phyloP scores from a whole-genome alignment of 257 asterid species.

The Nyctanthes arbortristis region DNA sequence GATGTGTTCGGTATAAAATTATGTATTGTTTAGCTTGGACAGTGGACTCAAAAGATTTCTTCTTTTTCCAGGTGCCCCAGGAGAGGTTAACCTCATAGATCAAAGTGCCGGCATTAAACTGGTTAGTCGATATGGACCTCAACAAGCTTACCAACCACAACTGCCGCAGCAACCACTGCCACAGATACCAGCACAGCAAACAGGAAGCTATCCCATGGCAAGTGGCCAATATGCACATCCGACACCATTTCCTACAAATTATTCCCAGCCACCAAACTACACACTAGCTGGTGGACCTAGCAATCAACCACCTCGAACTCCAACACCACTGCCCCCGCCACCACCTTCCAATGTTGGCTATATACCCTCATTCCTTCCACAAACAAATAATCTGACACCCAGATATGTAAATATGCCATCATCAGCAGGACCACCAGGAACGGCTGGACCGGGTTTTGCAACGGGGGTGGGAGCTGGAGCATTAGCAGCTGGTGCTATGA shows the following conservation, averaged over 20 bases:
- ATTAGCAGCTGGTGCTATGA: conserved; percentile 79
- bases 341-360: conserved; percentile 65
- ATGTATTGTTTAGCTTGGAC: no score
- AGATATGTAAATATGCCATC: conserved; percentile 56
- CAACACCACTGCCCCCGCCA: conserved; percentile 49
- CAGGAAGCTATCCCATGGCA: conserved; percentile 32
- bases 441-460: conserved; percentile 54
- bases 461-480: conserved; percentile 78
- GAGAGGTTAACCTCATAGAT: conserved; percentile 42
- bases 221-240: conserved; percentile 31
- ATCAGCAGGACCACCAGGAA: conserved; percentile 47
- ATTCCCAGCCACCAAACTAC: conserved; percentile 33
- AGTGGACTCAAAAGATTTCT: no score
- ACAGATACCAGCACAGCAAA: conserved; percentile 19
- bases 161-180: conserved; percentile 18
- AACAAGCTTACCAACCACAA: conserved; percentile 31
- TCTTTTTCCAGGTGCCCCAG: conserved; percentile 47
- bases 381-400: conserved; percentile 34
- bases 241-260: conserved; percentile 39
- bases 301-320: conserved; percentile 33
- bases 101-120: conserved; percentile 35
- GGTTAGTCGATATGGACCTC: conserved; percentile 32
- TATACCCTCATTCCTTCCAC: conserved; percentile 45
- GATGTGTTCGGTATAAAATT: no score
- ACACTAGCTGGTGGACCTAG: conserved; percentile 20